Evolutionary conservation across 2,329 filamentous ascomycete genomes (phyloP), one percentile per base, ranked within the genome.

Genomic region (Hyphodiscus sp.): DNA sequence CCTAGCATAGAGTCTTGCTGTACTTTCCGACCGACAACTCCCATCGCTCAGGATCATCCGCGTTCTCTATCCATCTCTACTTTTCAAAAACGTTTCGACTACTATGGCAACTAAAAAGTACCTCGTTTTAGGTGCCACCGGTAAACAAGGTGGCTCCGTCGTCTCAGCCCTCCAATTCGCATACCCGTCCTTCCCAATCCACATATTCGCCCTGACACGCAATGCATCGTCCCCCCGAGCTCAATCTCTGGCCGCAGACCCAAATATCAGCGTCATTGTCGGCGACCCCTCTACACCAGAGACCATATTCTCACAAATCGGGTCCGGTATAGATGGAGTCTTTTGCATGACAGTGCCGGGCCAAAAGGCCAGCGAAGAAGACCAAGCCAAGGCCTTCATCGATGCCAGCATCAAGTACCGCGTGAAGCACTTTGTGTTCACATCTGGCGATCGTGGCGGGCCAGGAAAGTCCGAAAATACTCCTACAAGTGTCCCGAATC

Each of bases 161-260:
- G 68, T 77, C 50, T 63, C 70, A 47, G 70, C 71, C 6, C 67
- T 78, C 33, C 65, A 76, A 15, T 56, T 58, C 46, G 65, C 54
- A 13, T 44, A n/a, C 20, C 38, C 41, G 52, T 50, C 61, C 41
- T 23, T 51, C 16, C 38, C 60, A 55, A 73, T 73, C 56, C 72
- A 71, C 15, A 80, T 86, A 52, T 73, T 83, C 46, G 82, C 81
- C 18, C 71, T 85, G 2, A 85, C 82, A 2, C 77, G 82, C 49
- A 74, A 84, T 58, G 57, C 72, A 1, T 64, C 68, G 9, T 79
- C 76, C 1, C 18, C 68, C 0, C 67, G 68, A 0, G 78, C 81
- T 1, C 70, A 79, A 64, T 68, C 68, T n/a, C 74, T 84, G 16
- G 61, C 67, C 7, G 49, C 68, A 16, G 69, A 72, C 53, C 74